phyloP scores from a whole-genome alignment of 2,329 filamentous ascomycete species.

The Aspergillus udagawae region DNA sequence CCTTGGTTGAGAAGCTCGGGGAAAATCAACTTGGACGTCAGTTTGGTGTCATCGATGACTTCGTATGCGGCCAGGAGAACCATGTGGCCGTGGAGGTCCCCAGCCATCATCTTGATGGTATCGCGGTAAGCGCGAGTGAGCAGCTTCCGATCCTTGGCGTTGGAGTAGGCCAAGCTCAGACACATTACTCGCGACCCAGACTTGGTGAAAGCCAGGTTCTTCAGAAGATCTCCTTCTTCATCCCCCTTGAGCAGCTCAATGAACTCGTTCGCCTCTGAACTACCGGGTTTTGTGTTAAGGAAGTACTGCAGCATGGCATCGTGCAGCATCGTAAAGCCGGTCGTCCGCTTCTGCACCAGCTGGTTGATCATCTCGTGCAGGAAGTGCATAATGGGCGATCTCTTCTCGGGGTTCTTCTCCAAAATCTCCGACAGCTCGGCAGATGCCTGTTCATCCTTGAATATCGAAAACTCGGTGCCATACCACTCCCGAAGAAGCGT shows the following conservation, averaged over 20 bases:
- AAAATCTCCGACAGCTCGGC: slow-evolving; percentile 74
- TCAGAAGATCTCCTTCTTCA: slow-evolving; percentile 81
- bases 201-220: slow-evolving; percentile 94
- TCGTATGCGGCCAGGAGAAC: slow-evolving; percentile 84
- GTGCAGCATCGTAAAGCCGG: slow-evolving; percentile 95
- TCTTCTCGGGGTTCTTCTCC: slow-evolving; percentile 75
- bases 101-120: slow-evolving; percentile 78
- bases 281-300: slow-evolving; percentile 69
- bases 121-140: slow-evolving; percentile 89
- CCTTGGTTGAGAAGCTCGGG: slow-evolving; percentile 77
- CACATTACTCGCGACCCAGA: slow-evolving; percentile 79
- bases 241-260: slow-evolving; percentile 88
- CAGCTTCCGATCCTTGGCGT: slow-evolving; percentile 87
- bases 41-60: slow-evolving; percentile 88
- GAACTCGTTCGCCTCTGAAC: slow-evolving; percentile 80
- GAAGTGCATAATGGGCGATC: slow-evolving; percentile 79
- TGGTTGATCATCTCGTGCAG: slow-evolving; percentile 84
- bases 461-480: slow-evolving; percentile 84
- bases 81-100: slow-evolving; percentile 71
- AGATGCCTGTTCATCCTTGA: slow-evolving; percentile 57
- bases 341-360: slow-evolving; percentile 92
- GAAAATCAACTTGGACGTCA: slow-evolving; percentile 81
- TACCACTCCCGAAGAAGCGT: slow-evolving; percentile 91
- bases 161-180: slow-evolving; percentile 76
- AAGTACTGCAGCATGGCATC: slow-evolving; percentile 98